A percentile compares a stretch with the other conserved stretches of the same genome.
phyloP scores from a whole-genome alignment of 108 stramenopile genomes.

The Pseudonitzschia delicatissima region DNA sequence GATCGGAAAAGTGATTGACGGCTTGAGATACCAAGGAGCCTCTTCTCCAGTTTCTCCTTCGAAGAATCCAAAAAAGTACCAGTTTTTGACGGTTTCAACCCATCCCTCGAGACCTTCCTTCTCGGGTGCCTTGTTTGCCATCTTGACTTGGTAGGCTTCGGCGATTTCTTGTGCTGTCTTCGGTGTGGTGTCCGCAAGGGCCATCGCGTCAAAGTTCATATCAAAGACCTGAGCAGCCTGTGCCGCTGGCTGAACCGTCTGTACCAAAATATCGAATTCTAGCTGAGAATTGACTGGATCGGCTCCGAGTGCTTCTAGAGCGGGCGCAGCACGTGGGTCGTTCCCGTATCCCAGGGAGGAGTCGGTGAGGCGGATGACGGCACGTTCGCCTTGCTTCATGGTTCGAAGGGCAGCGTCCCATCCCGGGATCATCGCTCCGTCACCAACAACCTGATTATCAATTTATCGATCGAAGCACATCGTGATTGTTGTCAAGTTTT shows the following conservation, averaged over 20 bases:
- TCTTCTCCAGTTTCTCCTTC: conserved; percentile 90
- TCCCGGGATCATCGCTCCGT: conserved; percentile 75
- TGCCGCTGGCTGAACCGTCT: conserved; percentile 43
- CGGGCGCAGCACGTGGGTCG: background rate
- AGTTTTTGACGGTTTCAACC: conserved; percentile 70
- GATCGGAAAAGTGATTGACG: conserved; percentile 90
- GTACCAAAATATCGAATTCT: conserved; percentile 59
- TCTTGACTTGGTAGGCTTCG: conserved; percentile 63
- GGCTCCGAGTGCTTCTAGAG: background rate
- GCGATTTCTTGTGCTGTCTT: conserved; percentile 69
- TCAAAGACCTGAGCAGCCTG: conserved; percentile 3
- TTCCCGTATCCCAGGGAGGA: conserved; percentile 67
- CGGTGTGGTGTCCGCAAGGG: conserved; percentile 7
- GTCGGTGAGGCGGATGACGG: conserved; percentile 59
- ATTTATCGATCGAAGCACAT: background rate
- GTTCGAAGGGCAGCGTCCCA: conserved; percentile 70
- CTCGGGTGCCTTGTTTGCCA: conserved; percentile 49
- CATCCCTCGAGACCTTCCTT: conserved; percentile 69
- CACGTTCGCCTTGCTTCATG: conserved; percentile 75
- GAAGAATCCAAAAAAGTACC: conserved; percentile 93
- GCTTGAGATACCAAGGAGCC: conserved; percentile 91
- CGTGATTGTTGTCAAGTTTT: too few relatives aligned
- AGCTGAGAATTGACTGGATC: conserved; percentile 1
- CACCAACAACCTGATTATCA: conserved; percentile 40
- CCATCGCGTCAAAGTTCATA: conserved; percentile 39